Conservation (phyloP, 2,329 filamentous ascomycete genomes). For the Fusarium duplospermum region DNA sequence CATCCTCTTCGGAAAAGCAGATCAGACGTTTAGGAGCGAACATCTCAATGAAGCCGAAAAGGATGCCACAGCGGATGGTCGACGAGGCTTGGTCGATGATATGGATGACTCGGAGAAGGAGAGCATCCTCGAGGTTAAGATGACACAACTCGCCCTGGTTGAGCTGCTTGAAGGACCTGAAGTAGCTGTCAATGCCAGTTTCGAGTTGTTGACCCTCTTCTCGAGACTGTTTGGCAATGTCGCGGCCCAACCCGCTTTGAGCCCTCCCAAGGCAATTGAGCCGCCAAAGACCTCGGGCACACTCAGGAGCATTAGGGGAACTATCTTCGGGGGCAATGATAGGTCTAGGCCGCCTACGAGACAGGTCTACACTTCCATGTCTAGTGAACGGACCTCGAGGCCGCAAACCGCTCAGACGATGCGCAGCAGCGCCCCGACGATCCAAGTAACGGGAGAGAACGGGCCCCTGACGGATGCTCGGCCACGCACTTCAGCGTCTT, state of each 20-base stretch:
- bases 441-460: conserved; percentile 80
- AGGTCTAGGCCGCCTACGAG: conserved; percentile 58
- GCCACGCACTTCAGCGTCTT: conserved; percentile 48
- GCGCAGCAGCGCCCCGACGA: conserved; percentile 69
- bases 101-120: conserved; percentile 89
- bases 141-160: conserved; percentile 88
- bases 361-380: conserved; percentile 50
- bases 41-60: conserved; percentile 70
- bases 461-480: conserved; percentile 53
- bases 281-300: conserved; percentile 80
- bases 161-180: conserved; percentile 87
- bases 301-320: conserved; percentile 75
- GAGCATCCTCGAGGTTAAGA: conserved; percentile 90
- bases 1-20: conserved; percentile 74
- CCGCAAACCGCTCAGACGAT: conserved; percentile 58
- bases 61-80: conserved; percentile 37
- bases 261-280: conserved; percentile 56
- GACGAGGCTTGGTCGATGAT: conserved; percentile 73
- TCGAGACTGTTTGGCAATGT: conserved; percentile 77
- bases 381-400: conserved; percentile 51
- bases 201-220: conserved; percentile 86
- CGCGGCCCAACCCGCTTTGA: conserved; percentile 59
- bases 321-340: conserved; percentile 77
- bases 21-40: conserved; percentile 70
- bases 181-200: conserved; percentile 87